These are phyloP conservation scores for Isabelozyma gotoi DNA, from an alignment of 805 yeast species.

Conservation along the genomic window DNA sequence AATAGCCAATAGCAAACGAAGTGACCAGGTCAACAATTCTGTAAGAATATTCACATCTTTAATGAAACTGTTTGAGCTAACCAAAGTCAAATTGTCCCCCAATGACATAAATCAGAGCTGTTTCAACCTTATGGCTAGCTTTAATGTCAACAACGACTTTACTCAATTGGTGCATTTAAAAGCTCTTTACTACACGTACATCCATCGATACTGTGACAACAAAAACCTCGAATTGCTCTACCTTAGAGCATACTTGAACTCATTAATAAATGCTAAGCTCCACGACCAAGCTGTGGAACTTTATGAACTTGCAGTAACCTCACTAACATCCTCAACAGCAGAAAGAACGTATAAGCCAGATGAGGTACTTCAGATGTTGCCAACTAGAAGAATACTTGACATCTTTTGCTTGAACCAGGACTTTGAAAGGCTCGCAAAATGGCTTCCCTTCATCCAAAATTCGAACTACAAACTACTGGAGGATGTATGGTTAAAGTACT, in stretches of 20 bases:
- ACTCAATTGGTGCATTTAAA: constrained; percentile 18
- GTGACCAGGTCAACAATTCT: constrained; percentile 1
- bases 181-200: constrained; percentile 18
- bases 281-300: constrained; percentile 19
- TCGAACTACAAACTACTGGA: constrained; percentile 5
- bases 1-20: neutral
- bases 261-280: constrained; percentile 23
- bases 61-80: constrained; percentile 2
- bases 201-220: constrained; percentile 4
- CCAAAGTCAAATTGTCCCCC: neutral
- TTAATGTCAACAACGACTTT: constrained; percentile 16
- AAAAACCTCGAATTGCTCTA: constrained; percentile 14
- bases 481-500: constrained; percentile 19
- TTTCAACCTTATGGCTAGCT: constrained; percentile 1
- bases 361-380: constrained; percentile 10
- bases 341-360: neutral
- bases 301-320: constrained; percentile 8
- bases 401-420: constrained; percentile 17
- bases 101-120: neutral
- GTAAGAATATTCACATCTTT: constrained; percentile 1
- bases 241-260: constrained; percentile 19
- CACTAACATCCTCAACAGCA: neutral
- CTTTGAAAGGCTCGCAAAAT: constrained; percentile 16
- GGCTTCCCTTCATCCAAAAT: constrained; percentile 10
- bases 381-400: constrained; percentile 15